These are phyloP conservation scores for Penicillium brasilianum DNA, from an alignment of 2,329 filamentous ascomycete genomes.

Conservation along the genomic window DNA sequence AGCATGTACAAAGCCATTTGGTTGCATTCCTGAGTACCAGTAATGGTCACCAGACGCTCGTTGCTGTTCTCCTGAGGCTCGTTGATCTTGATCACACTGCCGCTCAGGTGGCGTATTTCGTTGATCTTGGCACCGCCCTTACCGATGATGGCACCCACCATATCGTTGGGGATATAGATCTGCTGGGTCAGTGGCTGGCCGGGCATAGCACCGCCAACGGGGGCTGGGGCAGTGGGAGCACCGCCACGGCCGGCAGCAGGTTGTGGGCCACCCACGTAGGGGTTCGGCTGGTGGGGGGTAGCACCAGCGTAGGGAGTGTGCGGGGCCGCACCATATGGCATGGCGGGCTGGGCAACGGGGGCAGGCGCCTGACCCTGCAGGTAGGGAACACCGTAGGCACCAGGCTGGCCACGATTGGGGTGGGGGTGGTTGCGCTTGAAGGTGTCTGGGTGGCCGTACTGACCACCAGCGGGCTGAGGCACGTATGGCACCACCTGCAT, in stretches of 20 bases:
- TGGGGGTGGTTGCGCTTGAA: constrained; percentile 76
- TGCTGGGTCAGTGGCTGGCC: constrained; percentile 92
- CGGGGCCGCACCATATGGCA: constrained; percentile 81
- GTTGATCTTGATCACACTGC: constrained; percentile 99
- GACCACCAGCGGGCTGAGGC: constrained; percentile 88
- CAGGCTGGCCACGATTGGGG: constrained; percentile 74
- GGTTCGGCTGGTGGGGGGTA: constrained; percentile 76
- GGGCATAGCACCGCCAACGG: constrained; percentile 74
- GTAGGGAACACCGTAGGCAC: constrained; percentile 72
- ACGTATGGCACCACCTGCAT: constrained; percentile 99
- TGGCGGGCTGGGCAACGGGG: constrained; percentile 65
- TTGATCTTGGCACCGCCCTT: constrained; percentile 99
- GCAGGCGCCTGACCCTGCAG: constrained; percentile 68
- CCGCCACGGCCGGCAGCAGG: constrained; percentile 65
- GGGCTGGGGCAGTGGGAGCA: constrained; percentile 67
- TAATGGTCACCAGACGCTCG: constrained; percentile 95
- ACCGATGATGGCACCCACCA: constrained; percentile 98
- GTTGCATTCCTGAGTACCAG: constrained; percentile 97
- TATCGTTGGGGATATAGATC: constrained; percentile 98
- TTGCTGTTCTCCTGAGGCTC: constrained; percentile 99
- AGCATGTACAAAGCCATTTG: constrained; percentile 99
- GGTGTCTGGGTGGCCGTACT: constrained; percentile 88
- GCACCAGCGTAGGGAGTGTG: constrained; percentile 77
- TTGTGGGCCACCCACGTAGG: constrained; percentile 66
- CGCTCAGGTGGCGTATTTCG: constrained; percentile 94